A percentile compares a stretch with the other conserved stretches of the same genome.
Conservation (phyloP, 495 filamentous ascomycete species). For the Margaritispora aquatica region DNA sequence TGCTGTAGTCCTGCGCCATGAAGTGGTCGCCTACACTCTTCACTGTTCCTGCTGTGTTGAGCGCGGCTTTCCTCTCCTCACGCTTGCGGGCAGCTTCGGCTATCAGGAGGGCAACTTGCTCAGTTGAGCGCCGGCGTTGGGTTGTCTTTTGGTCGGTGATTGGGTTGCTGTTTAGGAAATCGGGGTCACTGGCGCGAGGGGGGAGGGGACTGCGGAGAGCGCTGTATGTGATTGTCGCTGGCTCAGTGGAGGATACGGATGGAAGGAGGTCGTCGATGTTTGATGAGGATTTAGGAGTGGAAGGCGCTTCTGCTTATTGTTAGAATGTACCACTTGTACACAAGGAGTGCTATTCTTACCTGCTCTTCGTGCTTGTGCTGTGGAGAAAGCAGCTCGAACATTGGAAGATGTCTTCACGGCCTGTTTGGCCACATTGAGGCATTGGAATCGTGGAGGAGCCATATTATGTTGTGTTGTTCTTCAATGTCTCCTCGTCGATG, state of each 20-base stretch:
- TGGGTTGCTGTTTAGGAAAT: not conserved
- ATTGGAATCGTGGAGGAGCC: conserved; percentile 22
- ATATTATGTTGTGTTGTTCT: conserved; percentile 2
- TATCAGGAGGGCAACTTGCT: not conserved
- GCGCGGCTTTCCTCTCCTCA: not conserved
- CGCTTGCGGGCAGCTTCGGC: not conserved
- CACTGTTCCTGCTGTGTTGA: not conserved
- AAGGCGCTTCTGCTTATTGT: conserved; percentile 11
- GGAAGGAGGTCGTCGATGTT: conserved; percentile 1
- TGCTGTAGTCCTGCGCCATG: conserved; percentile 9
- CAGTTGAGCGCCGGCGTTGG: not conserved
- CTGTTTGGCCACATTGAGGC: conserved; percentile 17
- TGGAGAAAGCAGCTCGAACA: conserved; percentile 21
- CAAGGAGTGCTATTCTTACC: conserved; percentile 6
- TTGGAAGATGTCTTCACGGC: not conserved
- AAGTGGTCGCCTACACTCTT: conserved; percentile 17
- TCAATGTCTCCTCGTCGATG: not conserved
- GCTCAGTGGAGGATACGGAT: not conserved
- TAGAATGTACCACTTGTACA: not conserved
- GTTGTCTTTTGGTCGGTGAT: not conserved
- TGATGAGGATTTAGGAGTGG: not conserved
- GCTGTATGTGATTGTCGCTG: not conserved
- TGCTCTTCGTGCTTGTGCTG: conserved; percentile 1
- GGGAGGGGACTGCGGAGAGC: not conserved
- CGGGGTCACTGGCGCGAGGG: not conserved